Evolutionary conservation across 176 grass and related monocot genomes (phyloP).

Genomic region (Oryza meridionalis): DNA sequence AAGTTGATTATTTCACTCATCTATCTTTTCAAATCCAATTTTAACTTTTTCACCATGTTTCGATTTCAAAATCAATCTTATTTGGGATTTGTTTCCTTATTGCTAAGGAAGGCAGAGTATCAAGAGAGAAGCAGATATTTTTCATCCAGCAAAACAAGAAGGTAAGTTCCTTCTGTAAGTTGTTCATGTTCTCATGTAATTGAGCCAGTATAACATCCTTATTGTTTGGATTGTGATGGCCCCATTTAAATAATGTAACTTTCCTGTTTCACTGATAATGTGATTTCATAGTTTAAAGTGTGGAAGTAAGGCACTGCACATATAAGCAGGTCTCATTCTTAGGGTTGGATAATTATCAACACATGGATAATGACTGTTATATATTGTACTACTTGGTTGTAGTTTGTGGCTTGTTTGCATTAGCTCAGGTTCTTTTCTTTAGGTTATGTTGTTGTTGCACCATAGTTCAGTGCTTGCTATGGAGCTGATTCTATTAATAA

Average conservation of each 20-base stretch:
- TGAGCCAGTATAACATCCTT: not conserved
- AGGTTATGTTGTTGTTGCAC: not conserved
- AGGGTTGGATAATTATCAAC: not conserved
- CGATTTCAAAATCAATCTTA: slow-evolving; percentile 31
- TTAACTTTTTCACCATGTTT: not conserved
- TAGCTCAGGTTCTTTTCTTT: not conserved
- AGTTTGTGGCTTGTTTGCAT: not conserved
- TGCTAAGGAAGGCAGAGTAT: slow-evolving; percentile 47
- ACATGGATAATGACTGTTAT: not conserved
- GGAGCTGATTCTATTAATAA: not conserved
- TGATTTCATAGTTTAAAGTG: not conserved
- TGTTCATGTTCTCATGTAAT: not conserved
- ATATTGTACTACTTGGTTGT: not conserved
- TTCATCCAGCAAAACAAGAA: slow-evolving; percentile 7
- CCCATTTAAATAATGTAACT: not conserved
- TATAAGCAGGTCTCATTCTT: not conserved
- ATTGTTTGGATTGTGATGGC: not conserved
- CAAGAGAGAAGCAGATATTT: not conserved
- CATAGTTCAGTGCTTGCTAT: not conserved
- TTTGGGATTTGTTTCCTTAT: slow-evolving; percentile 39
- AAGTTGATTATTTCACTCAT: not conserved
- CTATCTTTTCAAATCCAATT: not conserved
- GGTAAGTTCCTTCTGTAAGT: slow-evolving; percentile 21
- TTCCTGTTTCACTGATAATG: not conserved
- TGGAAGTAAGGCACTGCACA: not conserved